Percentiles rank a stretch among this genome's conserved stretches.
Evolutionary conservation across 768 basidiomycete genomes (phyloP).

Genomic region (Rhodosporidiobolus odoratus): DNA sequence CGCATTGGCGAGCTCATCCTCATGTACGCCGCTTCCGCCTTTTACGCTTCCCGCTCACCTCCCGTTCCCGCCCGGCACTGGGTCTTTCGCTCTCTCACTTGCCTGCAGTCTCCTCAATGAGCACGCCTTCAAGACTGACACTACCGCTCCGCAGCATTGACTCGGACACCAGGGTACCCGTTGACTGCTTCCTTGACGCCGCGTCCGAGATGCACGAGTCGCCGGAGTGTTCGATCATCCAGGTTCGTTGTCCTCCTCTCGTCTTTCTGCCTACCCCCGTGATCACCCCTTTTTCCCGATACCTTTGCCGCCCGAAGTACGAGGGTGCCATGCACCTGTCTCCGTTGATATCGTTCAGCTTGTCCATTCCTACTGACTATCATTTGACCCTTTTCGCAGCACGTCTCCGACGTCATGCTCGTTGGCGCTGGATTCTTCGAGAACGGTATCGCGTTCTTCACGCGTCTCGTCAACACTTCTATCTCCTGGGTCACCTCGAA

Average conservation of each 20-base stretch:
- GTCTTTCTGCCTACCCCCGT: no score
- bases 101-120: no score
- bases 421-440: constrained; percentile 82
- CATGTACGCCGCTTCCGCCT: constrained; percentile 44
- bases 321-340: no score
- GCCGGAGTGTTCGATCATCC: constrained; percentile 79
- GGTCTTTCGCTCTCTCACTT: no score
- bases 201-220: constrained; percentile 75
- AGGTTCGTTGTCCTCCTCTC: constrained; percentile 46
- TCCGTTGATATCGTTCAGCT: no score
- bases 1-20: constrained; percentile 74
- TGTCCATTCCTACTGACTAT: neutral
- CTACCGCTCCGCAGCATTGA: constrained; percentile 50
- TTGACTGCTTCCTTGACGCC: constrained; percentile 84
- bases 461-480: constrained; percentile 56
- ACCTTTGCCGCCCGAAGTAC: no score
- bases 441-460: constrained; percentile 83
- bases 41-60: no score
- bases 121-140: no score
- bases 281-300: no score
- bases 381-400: constrained; percentile 60
- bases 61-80: no score
- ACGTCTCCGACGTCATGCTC: constrained; percentile 85
- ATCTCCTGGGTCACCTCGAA: constrained; percentile 31
- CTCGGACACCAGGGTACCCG: constrained; percentile 71